Evolutionary conservation across 495 filamentous ascomycete species (phyloP), one percentile per base, ranked within the genome.

Genomic region (Tuber microsphaerosporum): DNA sequence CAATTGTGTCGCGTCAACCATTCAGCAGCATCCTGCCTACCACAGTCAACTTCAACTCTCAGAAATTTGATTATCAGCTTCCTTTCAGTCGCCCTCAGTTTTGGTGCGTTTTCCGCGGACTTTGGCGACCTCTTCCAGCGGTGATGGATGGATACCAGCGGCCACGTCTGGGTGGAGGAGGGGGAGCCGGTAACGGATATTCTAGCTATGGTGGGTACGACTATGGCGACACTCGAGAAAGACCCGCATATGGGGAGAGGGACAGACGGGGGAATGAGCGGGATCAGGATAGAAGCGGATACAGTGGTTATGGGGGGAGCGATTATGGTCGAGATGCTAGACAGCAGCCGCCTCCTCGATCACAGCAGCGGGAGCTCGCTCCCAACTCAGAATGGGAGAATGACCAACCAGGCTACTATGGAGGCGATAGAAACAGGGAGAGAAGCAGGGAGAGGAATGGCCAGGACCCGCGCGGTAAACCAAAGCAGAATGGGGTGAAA

Each of bases 271-370:
- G 76, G 71, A 79, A 75, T 42, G 77, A 79, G 42, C 77, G 77
- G 34, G 77, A 75, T 43, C 73, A n/a, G 39, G 77, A 79, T 69
- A 73, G 71, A 75, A 56, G 71, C 17, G 74, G 78, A 17, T 79
- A 76, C 71, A 56, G 65, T 43, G 65, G 51, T 74, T 80, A 76
- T 31, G 78, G 78, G 19, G 78, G 74, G 34, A 69, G 73, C 61
- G 78, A 80, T 61, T 80, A 80, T 68, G 77, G 78, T n/a, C 77
- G 75, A 46, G 75, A 76, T 76, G 74, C 44, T 16, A 74, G 77
- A 31, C 77, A 79, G 19, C 77, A 73, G 43, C 77, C 37, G 44
- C 56, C 56, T 19, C 61, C 65, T 22, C 78, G 77, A 79, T 44
- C 73, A 65, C 76, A 79, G 37, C 73, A 79, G 14, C 73, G 77